Evolutionary conservation across 2,329 filamentous ascomycete genomes (phyloP).

Genomic region (Pseudofabraea citricarpa): DNA sequence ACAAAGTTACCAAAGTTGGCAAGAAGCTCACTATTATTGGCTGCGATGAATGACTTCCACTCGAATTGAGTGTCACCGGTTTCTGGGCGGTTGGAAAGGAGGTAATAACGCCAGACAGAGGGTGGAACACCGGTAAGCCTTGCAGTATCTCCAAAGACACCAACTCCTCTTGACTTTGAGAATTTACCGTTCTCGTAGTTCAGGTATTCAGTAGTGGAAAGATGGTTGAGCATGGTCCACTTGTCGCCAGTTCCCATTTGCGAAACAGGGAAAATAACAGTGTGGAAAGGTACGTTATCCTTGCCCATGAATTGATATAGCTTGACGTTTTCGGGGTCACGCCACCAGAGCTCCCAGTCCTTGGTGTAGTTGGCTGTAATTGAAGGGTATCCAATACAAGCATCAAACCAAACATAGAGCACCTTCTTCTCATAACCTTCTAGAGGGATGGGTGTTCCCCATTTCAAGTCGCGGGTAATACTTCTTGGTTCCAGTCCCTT

Average conservation of each 20-base stretch:
- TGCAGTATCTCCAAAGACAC: conserved; percentile 87
- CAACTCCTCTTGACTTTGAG: conserved; percentile 83
- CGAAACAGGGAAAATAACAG: conserved; percentile 84
- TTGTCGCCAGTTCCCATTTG: conserved; percentile 79
- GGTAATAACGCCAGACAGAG: conserved; percentile 92
- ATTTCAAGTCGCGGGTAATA: conserved; percentile 89
- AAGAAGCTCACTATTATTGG: conserved; percentile 86
- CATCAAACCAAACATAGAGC: conserved; percentile 84
- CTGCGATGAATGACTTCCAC: conserved; percentile 76
- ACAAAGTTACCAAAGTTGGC: conserved; percentile 70
- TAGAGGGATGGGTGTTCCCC: conserved; percentile 60
- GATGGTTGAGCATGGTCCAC: conserved; percentile 86
- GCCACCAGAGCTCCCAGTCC: conserved; percentile 94
- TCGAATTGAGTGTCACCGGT: conserved; percentile 85
- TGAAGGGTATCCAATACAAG: conserved; percentile 90
- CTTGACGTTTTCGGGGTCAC: conserved; percentile 79
- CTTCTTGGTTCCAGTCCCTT: conserved; percentile 81
- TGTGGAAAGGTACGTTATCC: conserved; percentile 78
- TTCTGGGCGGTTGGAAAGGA: conserved; percentile 81
- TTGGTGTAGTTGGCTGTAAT: conserved; percentile 88
- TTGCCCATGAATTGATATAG: conserved; percentile 97
- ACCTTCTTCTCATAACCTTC: conserved; percentile 69
- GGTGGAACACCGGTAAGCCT: conserved; percentile 79
- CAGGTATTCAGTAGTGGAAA: conserved; percentile 85
- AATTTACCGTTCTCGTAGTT: conserved; percentile 91